These are phyloP conservation scores for Kodamaea ohmeri DNA, from an alignment of 1,139 yeast species.

Conservation along the genomic window DNA sequence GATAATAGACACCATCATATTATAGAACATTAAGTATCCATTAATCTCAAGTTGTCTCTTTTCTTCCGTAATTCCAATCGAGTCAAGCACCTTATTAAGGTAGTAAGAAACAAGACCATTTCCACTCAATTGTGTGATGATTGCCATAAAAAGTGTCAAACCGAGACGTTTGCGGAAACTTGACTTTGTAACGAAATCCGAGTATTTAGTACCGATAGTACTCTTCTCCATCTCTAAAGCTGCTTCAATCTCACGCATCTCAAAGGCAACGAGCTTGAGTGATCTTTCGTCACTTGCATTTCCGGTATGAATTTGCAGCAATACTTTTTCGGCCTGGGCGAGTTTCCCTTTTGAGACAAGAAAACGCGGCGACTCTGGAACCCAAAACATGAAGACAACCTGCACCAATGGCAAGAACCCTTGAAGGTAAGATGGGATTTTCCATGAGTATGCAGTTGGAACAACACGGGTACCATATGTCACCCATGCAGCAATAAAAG, in stretches of 20 bases:
- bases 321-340: constrained; percentile 31
- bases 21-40: constrained; percentile 44
- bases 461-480: constrained; percentile 46
- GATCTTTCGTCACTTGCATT: constrained; percentile 28
- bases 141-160: constrained; percentile 31
- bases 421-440: constrained; percentile 48
- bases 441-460: constrained; percentile 36
- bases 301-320: constrained; percentile 44
- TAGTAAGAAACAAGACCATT: constrained; percentile 54
- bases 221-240: constrained; percentile 36
- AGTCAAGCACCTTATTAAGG: constrained; percentile 44
- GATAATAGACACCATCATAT: constrained; percentile 32
- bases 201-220: constrained; percentile 27
- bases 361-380: constrained; percentile 51
- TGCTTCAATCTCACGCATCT: constrained; percentile 43
- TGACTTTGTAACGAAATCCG: constrained; percentile 33
- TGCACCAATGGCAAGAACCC: constrained; percentile 32
- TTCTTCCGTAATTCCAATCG: constrained; percentile 48
- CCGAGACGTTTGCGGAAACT: constrained; percentile 47
- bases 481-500: constrained; percentile 54
- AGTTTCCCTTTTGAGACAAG: constrained; percentile 35
- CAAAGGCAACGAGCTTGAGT: constrained; percentile 39
- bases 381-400: constrained; percentile 11
- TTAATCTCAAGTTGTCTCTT: constrained; percentile 45
- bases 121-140: constrained; percentile 50